Conservation (phyloP, 1,284 basidiomycete genomes). For the Pseudozyma tsukubaensis region DNA sequence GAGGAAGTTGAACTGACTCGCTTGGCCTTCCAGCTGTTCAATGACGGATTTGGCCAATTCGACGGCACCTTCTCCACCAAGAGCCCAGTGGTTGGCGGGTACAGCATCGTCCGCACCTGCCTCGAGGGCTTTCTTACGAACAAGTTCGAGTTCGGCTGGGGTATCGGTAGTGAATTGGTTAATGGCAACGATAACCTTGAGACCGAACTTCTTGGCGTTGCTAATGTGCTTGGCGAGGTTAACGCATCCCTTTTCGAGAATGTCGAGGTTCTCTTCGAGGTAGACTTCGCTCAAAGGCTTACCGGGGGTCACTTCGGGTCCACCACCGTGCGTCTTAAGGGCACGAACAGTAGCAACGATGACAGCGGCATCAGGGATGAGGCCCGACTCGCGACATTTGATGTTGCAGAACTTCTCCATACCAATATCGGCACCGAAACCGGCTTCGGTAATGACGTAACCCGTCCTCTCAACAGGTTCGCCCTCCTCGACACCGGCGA, state of each 20-base stretch:
- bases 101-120: constrained; percentile 95
- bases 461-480: constrained; percentile 84
- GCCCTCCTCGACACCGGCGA: constrained; percentile 94
- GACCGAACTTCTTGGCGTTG: constrained; percentile 93
- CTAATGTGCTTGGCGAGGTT: constrained; percentile 94
- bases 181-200: constrained; percentile 96
- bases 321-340: constrained; percentile 98
- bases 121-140: constrained; percentile 81
- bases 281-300: constrained; percentile 94
- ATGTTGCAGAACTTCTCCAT: constrained; percentile 94
- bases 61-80: constrained; percentile 63
- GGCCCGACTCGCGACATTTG: constrained; percentile 93
- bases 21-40: constrained; percentile 53
- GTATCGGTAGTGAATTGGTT: constrained; percentile 95
- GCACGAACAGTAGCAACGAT: constrained; percentile 98
- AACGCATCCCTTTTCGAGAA: constrained; percentile 89
- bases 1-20: constrained; percentile 65
- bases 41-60: constrained; percentile 65
- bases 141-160: constrained; percentile 85
- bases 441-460: constrained; percentile 97
- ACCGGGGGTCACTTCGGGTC: constrained; percentile 95
- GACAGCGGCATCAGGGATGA: constrained; percentile 91
- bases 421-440: constrained; percentile 97
- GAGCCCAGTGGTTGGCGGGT: constrained; percentile 85
- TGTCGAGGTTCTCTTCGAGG: constrained; percentile 90